Evolutionary conservation across 768 basidiomycete species (phyloP).

Genomic region (Chlorophyllum brunneum): DNA sequence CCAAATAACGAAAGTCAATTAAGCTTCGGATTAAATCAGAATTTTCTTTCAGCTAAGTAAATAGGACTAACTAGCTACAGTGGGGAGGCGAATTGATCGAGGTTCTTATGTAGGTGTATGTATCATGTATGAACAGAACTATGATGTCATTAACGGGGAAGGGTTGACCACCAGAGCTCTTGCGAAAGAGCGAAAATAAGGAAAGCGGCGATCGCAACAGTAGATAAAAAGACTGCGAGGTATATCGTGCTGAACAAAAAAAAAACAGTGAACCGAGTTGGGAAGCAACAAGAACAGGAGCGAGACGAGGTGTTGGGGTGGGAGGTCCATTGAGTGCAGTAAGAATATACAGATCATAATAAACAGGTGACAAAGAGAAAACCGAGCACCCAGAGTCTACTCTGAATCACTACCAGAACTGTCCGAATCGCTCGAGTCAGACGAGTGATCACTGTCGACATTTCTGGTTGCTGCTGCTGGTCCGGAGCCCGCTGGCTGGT

Average conservation of each 20-base stretch:
- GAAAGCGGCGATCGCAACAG: conserved; percentile 9
- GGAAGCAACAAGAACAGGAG: conserved; percentile 12
- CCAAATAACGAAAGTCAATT: not conserved
- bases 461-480: conserved; percentile 34
- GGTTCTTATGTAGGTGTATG: not conserved
- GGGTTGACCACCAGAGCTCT: too few species aligned
- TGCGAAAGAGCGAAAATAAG: conserved; percentile 1
- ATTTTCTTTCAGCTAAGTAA: conserved; percentile 7
- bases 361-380: conserved; percentile 16
- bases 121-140: not conserved
- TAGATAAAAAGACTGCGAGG: conserved; percentile 17
- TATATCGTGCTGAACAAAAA: conserved; percentile 10
- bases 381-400: conserved; percentile 26
- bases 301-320: conserved; percentile 3
- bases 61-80: conserved; percentile 12
- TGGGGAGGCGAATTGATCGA: conserved; percentile 1
- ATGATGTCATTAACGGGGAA: not conserved
- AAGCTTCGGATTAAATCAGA: conserved; percentile 9
- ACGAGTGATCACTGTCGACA: conserved; percentile 69
- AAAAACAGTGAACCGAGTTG: conserved; percentile 11
- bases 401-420: conserved; percentile 85
- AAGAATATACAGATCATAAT: conserved; percentile 31
- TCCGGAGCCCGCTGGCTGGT: conserved; percentile 45
- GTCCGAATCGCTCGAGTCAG: conserved; percentile 75
- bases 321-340: conserved; percentile 15